phyloP scores from a whole-genome alignment of 768 basidiomycete species.

The Dioszegia aurantiaca region DNA sequence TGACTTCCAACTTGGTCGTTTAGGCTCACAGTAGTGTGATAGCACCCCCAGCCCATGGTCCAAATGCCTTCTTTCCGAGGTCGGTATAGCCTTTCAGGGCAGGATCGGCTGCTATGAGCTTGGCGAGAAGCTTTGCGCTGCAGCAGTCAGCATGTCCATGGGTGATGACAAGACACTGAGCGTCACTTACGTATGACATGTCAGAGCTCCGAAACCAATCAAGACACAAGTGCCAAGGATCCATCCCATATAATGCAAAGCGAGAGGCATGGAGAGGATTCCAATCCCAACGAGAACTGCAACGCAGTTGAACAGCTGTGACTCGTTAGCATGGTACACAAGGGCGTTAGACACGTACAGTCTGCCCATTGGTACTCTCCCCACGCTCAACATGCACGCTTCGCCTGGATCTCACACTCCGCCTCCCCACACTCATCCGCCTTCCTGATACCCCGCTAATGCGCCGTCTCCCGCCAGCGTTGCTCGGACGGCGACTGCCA shows the following conservation, averaged over 20 bases:
- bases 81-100: slow-evolving; percentile 79
- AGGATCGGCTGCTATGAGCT: slow-evolving; percentile 67
- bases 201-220: slow-evolving; percentile 70
- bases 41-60: slow-evolving; percentile 62
- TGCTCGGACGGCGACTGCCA: neutral
- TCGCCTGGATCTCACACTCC: slow-evolving; percentile 4
- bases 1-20: too few relatives aligned
- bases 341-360: slow-evolving; percentile 20
- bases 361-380: slow-evolving; percentile 48
- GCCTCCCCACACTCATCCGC: slow-evolving; percentile 6
- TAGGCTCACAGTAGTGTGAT: slow-evolving; percentile 44
- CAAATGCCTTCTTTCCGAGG: slow-evolving; percentile 85
- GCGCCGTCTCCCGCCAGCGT: neutral
- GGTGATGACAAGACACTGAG: neutral
- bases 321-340: neutral
- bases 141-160: slow-evolving; percentile 4
- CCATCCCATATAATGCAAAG: slow-evolving; percentile 91
- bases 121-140: slow-evolving; percentile 83
- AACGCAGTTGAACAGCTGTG: slow-evolving; percentile 77
- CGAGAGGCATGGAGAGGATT: slow-evolving; percentile 82
- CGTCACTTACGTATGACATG: slow-evolving; percentile 76
- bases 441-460: neutral
- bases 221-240: slow-evolving; percentile 70
- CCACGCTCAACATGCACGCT: slow-evolving; percentile 22
- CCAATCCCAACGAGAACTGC: slow-evolving; percentile 84